A percentile compares a stretch with the other conserved stretches of the same genome.
Conservation (phyloP, 108 stramenopile species). For the Epipyxis sp. region DNA sequence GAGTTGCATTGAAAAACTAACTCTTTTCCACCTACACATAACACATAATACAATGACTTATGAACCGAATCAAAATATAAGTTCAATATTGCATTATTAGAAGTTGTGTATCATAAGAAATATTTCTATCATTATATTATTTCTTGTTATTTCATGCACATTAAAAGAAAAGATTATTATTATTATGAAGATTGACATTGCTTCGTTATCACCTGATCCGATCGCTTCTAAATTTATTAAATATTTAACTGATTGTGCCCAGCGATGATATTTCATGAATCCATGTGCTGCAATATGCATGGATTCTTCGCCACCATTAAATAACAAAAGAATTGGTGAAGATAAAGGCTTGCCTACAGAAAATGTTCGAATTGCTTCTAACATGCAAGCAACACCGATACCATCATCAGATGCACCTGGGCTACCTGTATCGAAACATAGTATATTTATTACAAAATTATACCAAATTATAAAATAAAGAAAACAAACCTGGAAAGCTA, state of each 20-base stretch:
- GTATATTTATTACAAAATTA: too few relatives aligned
- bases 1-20: conserved; percentile 28
- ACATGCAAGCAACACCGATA: conserved; percentile 1
- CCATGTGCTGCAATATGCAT: conserved; percentile 12
- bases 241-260: conserved; percentile 13
- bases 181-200: too few relatives aligned
- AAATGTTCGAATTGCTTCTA: neutral
- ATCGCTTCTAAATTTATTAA: conserved; percentile 6
- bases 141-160: too few relatives aligned
- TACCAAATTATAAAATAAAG: too few relatives aligned
- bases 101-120: too few relatives aligned
- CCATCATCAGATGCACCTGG: conserved; percentile 26
- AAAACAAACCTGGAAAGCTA: neutral
- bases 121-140: too few relatives aligned
- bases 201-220: too few relatives aligned
- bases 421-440: too few relatives aligned
- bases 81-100: too few relatives aligned
- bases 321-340: neutral
- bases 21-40: conserved; percentile 10
- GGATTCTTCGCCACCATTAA: conserved; percentile 14
- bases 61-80: too few relatives aligned
- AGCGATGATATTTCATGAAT: neutral
- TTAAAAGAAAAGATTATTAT: too few relatives aligned
- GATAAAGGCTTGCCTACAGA: neutral
- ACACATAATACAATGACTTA: too few relatives aligned